These are phyloP conservation scores for Peronospora belbahrii DNA, from an alignment of 352 stramenopile genomes.

Conservation along the genomic window DNA sequence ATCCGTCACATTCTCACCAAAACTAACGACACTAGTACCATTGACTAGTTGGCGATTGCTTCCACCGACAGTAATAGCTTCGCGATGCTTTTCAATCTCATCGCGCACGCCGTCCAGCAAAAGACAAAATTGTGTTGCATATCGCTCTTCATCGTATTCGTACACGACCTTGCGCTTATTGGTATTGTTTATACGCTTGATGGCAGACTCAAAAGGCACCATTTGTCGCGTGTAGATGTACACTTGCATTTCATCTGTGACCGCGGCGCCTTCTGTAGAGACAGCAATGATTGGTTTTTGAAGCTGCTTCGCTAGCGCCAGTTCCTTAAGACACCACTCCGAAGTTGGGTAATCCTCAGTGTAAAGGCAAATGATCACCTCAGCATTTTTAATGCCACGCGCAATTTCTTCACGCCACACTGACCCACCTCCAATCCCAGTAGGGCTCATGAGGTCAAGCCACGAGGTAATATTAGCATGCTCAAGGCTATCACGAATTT, in stretches of 20 bases:
- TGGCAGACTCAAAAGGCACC: conserved; percentile 67
- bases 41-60: conserved; percentile 25
- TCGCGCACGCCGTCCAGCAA: conserved; percentile 68
- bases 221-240: conserved; percentile 83
- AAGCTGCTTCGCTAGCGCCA: conserved; percentile 64
- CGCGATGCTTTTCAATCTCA: conserved; percentile 64
- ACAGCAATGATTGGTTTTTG: conserved; percentile 62
- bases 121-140: conserved; percentile 45
- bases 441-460: conserved; percentile 78
- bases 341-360: conserved; percentile 66
- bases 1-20: conserved; percentile 30
- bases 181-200: conserved; percentile 45
- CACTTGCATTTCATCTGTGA: conserved; percentile 73
- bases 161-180: conserved; percentile 57
- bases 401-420: conserved; percentile 82
- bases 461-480: conserved; percentile 67
- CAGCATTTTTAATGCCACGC: conserved; percentile 64
- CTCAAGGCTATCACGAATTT: conserved; percentile 64
- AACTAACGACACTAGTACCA: conserved; percentile 22
- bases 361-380: conserved; percentile 62
- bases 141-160: conserved; percentile 56
- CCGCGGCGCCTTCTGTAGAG: conserved; percentile 43
- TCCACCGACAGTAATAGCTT: conserved; percentile 33
- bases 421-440: conserved; percentile 64
- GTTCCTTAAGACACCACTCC: conserved; percentile 76